Evolutionary conservation across 2,329 filamentous ascomycete species (phyloP).

Genomic region (Pseudogymnoascus sp.): DNA sequence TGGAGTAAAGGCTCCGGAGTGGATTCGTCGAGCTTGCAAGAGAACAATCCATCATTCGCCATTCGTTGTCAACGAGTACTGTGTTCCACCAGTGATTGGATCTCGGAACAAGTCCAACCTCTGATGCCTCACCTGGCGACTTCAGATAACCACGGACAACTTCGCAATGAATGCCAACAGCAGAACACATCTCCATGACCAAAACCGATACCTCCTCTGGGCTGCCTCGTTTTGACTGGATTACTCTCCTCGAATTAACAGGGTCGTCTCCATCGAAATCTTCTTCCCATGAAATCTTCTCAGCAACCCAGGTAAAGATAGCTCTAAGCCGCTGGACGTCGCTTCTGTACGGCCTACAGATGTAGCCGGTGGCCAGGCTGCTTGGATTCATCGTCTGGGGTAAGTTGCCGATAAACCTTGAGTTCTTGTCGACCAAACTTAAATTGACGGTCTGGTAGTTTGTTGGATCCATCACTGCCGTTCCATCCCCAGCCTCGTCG

Average conservation of each 20-base stretch:
- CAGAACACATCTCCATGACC: conserved; percentile 87
- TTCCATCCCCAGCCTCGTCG: conserved; percentile 80
- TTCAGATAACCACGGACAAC: conserved; percentile 88
- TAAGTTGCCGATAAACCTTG: conserved; percentile 78
- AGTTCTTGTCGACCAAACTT: conserved; percentile 87
- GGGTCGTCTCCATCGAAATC: conserved; percentile 69
- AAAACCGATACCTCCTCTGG: conserved; percentile 84
- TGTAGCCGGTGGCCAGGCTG: conserved; percentile 79
- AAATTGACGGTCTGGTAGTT: conserved; percentile 78
- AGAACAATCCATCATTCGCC: conserved; percentile 93
- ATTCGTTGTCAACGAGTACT: conserved; percentile 86
- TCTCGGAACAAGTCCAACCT: conserved; percentile 73
- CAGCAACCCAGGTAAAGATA: conserved; percentile 96
- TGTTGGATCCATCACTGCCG: conserved; percentile 72
- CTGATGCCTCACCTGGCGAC: conserved; percentile 72
- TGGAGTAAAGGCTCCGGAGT: conserved; percentile 69
- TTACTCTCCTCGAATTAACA: conserved; percentile 72
- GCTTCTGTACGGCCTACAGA: conserved; percentile 89
- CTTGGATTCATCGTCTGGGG: conserved; percentile 76
- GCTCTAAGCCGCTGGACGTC: conserved; percentile 88
- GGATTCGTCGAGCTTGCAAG: conserved; percentile 88
- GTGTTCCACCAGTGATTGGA: conserved; percentile 98
- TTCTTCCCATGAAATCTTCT: conserved; percentile 92
- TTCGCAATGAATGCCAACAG: conserved; percentile 82
- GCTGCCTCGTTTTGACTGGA: conserved; percentile 76